Evolutionary conservation across 495 filamentous ascomycete species (phyloP).

Genomic region (Astrothelium subdiscretum): DNA sequence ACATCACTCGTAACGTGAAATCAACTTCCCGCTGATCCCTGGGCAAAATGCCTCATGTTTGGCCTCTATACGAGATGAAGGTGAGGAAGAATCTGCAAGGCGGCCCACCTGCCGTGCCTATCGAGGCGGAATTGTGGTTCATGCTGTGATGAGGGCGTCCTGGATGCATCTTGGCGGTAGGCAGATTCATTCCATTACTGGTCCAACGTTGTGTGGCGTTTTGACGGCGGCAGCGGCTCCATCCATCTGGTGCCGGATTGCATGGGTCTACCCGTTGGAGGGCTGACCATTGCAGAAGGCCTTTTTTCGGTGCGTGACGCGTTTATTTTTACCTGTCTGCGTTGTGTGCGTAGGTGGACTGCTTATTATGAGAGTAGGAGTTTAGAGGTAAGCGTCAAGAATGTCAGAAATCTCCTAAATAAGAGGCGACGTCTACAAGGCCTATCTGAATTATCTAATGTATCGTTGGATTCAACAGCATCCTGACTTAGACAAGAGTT

Average conservation of each 20-base stretch:
- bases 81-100: neutral
- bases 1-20: conserved; percentile 3
- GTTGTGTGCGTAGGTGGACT: neutral
- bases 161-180: neutral
- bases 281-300: neutral
- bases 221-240: conserved; percentile 1
- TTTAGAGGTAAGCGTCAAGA: too few relatives aligned
- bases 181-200: neutral
- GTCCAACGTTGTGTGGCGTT: neutral
- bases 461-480: too few relatives aligned
- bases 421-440: too few relatives aligned
- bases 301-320: neutral
- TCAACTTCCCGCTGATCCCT: neutral
- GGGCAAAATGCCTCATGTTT: neutral
- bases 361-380: neutral
- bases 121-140: neutral
- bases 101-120: neutral
- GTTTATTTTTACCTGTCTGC: conserved; percentile 1
- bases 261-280: neutral
- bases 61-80: neutral
- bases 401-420: too few relatives aligned
- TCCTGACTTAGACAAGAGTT: too few relatives aligned
- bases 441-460: too few relatives aligned
- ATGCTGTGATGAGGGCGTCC: neutral
- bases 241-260: neutral